Base-by-base conservation (phyloP, 768 basidiomycete genomes). In the Xerocomellus dryophilus region DNA sequence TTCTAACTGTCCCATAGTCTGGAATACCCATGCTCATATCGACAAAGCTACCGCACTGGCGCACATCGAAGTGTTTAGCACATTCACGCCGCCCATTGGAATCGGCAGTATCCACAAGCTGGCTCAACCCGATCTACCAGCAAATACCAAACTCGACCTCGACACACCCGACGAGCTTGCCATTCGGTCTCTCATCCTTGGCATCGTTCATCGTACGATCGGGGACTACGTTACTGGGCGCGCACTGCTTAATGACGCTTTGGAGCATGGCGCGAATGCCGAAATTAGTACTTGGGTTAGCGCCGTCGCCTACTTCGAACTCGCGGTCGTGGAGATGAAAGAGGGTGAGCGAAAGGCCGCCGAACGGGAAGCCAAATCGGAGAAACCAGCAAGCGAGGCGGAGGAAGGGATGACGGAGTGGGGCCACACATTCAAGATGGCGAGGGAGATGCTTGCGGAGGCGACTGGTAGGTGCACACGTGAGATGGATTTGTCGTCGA, bases 11-110 rank as follows among this genome's bases (percentile, higher is more conserved):
- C 15, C 51, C 2, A 43, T 51, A 89, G 88, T 91, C 70, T 91
- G 90, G 89, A 92, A 91, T 62, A 84, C 78, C 1, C 85, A 90
- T 63, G 66, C 79, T n/a, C 81, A 86, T 5, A 78, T 88, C 41
- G 73, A 76, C 7, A 70, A 74, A 17, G 67, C 68, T 2, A 76
- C 82, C 12, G 86, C 87, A 0, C 64, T 78, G 56, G 77, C 76
- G 0, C 86, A 89, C 55, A 82, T 91, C 50, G 59, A 70, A n/a
- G 78, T 81, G 29, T 76, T 85, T 56, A 61, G 74, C 14, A 58
- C 71, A 2, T 66, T 88, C 21, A 75, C 80, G 1, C 86, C 86
- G 0, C 68, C 72, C 1, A 60, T 76, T 11, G 58, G 34, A 9
- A 68, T 78, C 41, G 61, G 61, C 54, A 68, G 63, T 35, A 69